Base-by-base conservation (phyloP, 495 filamentous ascomycete genomes). In the Penicillium mononematosum region DNA sequence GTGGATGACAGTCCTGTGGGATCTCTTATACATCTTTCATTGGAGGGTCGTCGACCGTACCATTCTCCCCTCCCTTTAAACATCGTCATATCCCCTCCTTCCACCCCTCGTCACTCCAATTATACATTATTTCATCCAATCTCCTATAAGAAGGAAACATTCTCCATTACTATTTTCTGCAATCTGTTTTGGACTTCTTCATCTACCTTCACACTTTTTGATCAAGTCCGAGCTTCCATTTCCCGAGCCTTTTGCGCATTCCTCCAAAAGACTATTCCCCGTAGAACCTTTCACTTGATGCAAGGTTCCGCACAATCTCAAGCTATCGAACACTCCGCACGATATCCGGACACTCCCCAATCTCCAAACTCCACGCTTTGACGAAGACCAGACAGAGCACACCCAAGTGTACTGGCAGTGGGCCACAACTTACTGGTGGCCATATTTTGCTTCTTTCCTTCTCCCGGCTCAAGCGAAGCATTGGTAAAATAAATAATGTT, bases 1-100 rank as follows among this genome's bases (percentile, higher is more conserved):
- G 63, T 68, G 50, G 47, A 61, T 59, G 56, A 42, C 57, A 56
- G 31, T 56, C 45, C 43, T 27, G 47, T 44, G 39, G 50, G 44
- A 44, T 50, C 32, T 48, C 41, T 39, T 39, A 49, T 46, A 57
- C 42, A 45, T 56, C 48, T 50, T 55, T 53, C 45, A 69, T 67
- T 69, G 64, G 66, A 64, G 55, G 55, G 64, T 50, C 48, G 59
- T 59, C 50, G 56, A 58, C 62, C 66, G 65, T 64, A 60, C 63
- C 60, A 36, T 56, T 58, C 51, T 31, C 53, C 53, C 60, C 54
- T 49, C 44, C 50, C 58, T 54, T 57, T 50, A 58, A 44, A 36
- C 19, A 45, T 64, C 62, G 58, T 64, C 64, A 64, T 66, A 58
- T 62, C 62, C 63, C 59, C 60, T 60, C 60, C 53, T 61, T 64